Evolutionary conservation across 2,329 filamentous ascomycete genomes (phyloP).

Genomic region (Dothideomycetes sp.): DNA sequence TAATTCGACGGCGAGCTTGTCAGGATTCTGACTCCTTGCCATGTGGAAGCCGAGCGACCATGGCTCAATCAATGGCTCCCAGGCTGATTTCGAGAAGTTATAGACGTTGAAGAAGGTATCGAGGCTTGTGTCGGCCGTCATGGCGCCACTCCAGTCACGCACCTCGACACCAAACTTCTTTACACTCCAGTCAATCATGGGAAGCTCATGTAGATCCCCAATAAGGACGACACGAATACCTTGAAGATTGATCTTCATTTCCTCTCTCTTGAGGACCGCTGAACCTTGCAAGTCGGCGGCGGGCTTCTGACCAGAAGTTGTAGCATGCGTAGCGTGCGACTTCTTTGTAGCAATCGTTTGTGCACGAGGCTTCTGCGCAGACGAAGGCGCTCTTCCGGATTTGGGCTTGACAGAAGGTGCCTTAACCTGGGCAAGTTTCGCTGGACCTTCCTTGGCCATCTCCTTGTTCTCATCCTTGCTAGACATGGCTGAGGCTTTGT

Average conservation of each 20-base stretch:
- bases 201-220: slow-evolving; percentile 89
- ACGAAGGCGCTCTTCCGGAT: slow-evolving; percentile 29
- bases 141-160: slow-evolving; percentile 79
- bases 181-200: slow-evolving; percentile 85
- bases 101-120: slow-evolving; percentile 95
- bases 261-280: slow-evolving; percentile 58
- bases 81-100: slow-evolving; percentile 97
- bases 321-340: slow-evolving; percentile 19
- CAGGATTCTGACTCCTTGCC: slow-evolving; percentile 64
- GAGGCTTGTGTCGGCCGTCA: slow-evolving; percentile 82
- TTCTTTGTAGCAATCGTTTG: slow-evolving; percentile 26
- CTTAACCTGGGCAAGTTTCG: slow-evolving; percentile 46
- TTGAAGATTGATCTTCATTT: slow-evolving; percentile 75
- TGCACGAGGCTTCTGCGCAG: slow-evolving; percentile 32
- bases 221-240: slow-evolving; percentile 90
- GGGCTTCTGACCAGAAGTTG: slow-evolving; percentile 25
- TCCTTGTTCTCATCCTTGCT: slow-evolving; percentile 40
- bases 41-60: slow-evolving; percentile 93
- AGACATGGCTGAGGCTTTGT: slow-evolving; percentile 81
- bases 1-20: slow-evolving; percentile 72
- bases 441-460: slow-evolving; percentile 44
- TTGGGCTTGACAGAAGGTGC: slow-evolving; percentile 32
- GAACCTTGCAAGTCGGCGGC: slow-evolving; percentile 31
- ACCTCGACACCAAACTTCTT: slow-evolving; percentile 81
- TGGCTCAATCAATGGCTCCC: slow-evolving; percentile 92